phyloP scores from a whole-genome alignment of 108 stramenopile genomes.

The Bacterosira constricta region DNA sequence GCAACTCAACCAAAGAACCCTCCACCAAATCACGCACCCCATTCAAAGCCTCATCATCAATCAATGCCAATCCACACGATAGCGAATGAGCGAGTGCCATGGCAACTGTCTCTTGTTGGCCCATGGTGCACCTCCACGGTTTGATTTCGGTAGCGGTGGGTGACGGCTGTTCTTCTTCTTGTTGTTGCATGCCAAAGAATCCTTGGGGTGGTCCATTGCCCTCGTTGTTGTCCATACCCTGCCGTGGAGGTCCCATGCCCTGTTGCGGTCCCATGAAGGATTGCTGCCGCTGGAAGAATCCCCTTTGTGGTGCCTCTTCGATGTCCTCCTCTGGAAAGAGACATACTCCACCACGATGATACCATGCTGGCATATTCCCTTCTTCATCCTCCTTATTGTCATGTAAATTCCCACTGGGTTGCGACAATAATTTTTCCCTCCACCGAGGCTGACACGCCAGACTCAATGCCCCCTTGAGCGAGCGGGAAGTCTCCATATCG shows the following conservation, averaged over 20 bases:
- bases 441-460: slow-evolving; percentile 82
- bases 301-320: background rate
- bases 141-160: background rate
- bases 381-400: background rate
- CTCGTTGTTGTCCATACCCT: background rate
- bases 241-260: background rate
- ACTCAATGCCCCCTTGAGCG: slow-evolving; percentile 73
- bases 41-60: slow-evolving; percentile 74
- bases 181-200: slow-evolving; percentile 12
- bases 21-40: slow-evolving; percentile 59
- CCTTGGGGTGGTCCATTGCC: background rate
- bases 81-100: slow-evolving; percentile 87
- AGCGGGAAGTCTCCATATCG: slow-evolving; percentile 48
- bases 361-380: slow-evolving; percentile 19
- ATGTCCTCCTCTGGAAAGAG: slow-evolving; percentile 38
- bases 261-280: slow-evolving; percentile 1
- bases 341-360: slow-evolving; percentile 46
- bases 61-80: slow-evolving; percentile 70
- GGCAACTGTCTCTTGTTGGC: slow-evolving; percentile 88
- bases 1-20: slow-evolving; percentile 42
- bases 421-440: slow-evolving; percentile 49
- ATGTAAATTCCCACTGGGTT: background rate
- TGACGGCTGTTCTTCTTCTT: slow-evolving; percentile 15
- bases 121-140: slow-evolving; percentile 62
- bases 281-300: background rate